These are phyloP conservation scores for Fraxinus greggii DNA, from an alignment of 305 asterid genomes.

Conservation along the genomic window DNA sequence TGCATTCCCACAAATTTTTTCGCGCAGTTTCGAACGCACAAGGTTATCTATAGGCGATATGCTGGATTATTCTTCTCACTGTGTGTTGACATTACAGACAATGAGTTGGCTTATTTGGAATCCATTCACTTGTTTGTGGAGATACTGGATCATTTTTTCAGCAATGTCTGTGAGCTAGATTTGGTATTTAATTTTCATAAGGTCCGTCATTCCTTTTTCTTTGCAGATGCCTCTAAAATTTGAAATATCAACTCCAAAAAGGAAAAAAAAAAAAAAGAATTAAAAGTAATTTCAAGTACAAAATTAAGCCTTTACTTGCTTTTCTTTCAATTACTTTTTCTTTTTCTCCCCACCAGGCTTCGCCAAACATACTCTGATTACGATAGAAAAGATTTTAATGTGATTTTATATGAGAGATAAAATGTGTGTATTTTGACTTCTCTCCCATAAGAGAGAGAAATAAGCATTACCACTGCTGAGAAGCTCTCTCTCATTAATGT, in stretches of 20 bases:
- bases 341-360: neutral
- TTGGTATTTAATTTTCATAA: conserved; percentile 95
- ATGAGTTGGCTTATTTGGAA: conserved; percentile 87
- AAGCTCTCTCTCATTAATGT: neutral
- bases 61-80: conserved; percentile 93
- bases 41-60: conserved; percentile 90
- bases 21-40: conserved; percentile 88
- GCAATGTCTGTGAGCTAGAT: conserved; percentile 96
- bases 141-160: conserved; percentile 91
- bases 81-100: conserved; percentile 92
- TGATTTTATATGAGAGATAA: neutral
- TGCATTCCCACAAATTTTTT: neutral
- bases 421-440: too few species aligned
- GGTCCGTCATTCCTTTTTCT: conserved; percentile 44
- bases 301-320: neutral
- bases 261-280: neutral
- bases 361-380: neutral
- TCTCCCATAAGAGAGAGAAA: neutral
- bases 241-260: neutral
- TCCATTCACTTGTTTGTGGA: conserved; percentile 93
- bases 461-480: neutral
- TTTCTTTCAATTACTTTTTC: neutral
- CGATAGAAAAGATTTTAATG: neutral
- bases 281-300: neutral
- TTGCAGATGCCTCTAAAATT: neutral